Conservation (phyloP, 495 filamentous ascomycete species). For the Cercophora sp. region DNA sequence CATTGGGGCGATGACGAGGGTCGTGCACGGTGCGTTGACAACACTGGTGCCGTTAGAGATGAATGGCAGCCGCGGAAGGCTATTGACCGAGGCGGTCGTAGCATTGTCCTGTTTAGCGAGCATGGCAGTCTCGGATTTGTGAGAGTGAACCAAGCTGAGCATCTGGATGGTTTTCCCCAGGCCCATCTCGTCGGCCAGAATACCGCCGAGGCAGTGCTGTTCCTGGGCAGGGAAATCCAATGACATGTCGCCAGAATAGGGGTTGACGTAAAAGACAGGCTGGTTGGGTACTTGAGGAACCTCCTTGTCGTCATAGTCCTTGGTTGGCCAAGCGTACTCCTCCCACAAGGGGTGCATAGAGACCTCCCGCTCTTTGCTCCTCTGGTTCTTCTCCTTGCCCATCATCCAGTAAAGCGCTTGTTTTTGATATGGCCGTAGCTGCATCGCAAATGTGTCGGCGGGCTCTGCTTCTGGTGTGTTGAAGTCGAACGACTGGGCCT, state of each 20-base stretch:
- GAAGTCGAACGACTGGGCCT: constrained; percentile 96
- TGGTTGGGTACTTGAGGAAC: constrained; percentile 60
- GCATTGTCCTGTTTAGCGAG: constrained; percentile 53
- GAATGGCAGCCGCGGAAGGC: constrained; percentile 55
- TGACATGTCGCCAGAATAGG: constrained; percentile 93
- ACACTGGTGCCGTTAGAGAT: constrained; percentile 42
- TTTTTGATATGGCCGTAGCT: constrained; percentile 88
- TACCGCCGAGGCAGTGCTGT: constrained; percentile 89
- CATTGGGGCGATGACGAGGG: constrained; percentile 91
- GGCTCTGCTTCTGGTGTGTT: constrained; percentile 82
- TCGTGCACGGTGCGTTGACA: constrained; percentile 76
- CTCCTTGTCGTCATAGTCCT: constrained; percentile 79
- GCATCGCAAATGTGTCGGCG: constrained; percentile 72
- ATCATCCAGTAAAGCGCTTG: constrained; percentile 96
- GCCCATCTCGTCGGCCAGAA: constrained; percentile 89
- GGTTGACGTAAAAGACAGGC: constrained; percentile 85
- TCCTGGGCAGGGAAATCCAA: constrained; percentile 88
- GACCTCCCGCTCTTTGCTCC: constrained; percentile 52
- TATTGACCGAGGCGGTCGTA: constrained; percentile 32
- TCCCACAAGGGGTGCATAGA: constrained; percentile 99
- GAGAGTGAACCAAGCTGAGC: constrained; percentile 85
- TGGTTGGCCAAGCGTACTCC: constrained; percentile 83
- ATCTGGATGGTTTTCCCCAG: constrained; percentile 97
- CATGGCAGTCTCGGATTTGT: constrained; percentile 57
- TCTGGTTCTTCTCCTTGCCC: constrained; percentile 79